Evolutionary conservation across 2,329 filamentous ascomycete genomes (phyloP), one percentile per base, ranked within the genome.

Genomic region (Cladobotryum mycophilum): DNA sequence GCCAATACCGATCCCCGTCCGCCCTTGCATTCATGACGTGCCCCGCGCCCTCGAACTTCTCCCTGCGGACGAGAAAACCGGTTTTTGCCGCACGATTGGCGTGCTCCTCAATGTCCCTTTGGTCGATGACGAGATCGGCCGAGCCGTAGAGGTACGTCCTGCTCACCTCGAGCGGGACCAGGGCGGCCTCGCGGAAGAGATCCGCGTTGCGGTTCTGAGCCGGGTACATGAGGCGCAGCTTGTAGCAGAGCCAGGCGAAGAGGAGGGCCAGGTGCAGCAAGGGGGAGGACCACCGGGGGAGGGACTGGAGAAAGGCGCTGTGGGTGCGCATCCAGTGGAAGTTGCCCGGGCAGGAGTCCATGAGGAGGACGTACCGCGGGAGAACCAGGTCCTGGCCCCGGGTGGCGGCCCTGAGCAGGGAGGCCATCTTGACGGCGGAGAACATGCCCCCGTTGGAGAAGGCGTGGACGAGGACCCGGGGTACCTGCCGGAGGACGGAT

Each of bases 371-470:
- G 54, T 77, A 70, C 6, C 65, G 60, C 30, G 75, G 75, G 47
- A 76, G 47, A 7, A 48, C 38, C 20, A 53, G 38, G 30, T 15
- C 46, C 25, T 53, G 20, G 25, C 25, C 25, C 11, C 37, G 45
- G 14, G 51, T 53, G 20, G 25, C 43, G 15, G 47, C 50, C 5
- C 45, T 55, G 1, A 64, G 56, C 30, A 60, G 53, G 17, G 59
- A 53, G 35, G 56, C 59, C 49, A 70, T 73, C 12, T 64, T 57
- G 25, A 61, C 61, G 15, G 74, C 68, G 33, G 70, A 70, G 47
- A 68, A 67, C 20, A 70, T 66, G 43, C 77, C 78, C 48, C 76
- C 76, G 55, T 80, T 79, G 37, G 76, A 80, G 58, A 80, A 79
- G 34, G 71, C 53, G 55, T 80, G 77, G 12, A 76, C 58, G 3